Percentiles rank a stretch among this genome's conserved stretches.
Conservation (phyloP, 2,329 filamentous ascomycete species). For the Xylariaceae sp. region DNA sequence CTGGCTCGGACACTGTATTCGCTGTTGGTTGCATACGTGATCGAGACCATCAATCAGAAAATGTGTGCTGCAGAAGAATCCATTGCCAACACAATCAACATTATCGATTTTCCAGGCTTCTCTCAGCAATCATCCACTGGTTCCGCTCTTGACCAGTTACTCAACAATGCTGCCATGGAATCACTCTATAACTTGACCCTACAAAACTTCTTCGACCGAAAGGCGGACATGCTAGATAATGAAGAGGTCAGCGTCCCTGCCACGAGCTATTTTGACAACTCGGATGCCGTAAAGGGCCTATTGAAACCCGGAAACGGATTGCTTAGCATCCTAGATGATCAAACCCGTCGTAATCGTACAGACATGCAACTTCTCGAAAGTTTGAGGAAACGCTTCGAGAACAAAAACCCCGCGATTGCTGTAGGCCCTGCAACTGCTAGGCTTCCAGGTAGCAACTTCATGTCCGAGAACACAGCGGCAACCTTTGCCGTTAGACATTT, state of each 20-base stretch:
- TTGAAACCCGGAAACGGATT: slow-evolving; percentile 93
- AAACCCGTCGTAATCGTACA: slow-evolving; percentile 86
- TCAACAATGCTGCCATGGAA: slow-evolving; percentile 94
- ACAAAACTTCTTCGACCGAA: slow-evolving; percentile 94
- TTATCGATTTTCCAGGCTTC: slow-evolving; percentile 97
- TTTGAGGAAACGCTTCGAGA: slow-evolving; percentile 89
- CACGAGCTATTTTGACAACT: slow-evolving; percentile 98
- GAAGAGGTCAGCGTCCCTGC: slow-evolving; percentile 91
- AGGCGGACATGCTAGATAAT: slow-evolving; percentile 89
- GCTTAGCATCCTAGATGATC: slow-evolving; percentile 93
- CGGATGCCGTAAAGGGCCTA: slow-evolving; percentile 88
- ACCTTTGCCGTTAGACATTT: slow-evolving; percentile 94
- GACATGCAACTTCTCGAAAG: slow-evolving; percentile 92
- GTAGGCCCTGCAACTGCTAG: slow-evolving; percentile 77
- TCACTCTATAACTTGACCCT: slow-evolving; percentile 91
- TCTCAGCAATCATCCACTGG: slow-evolving; percentile 82
- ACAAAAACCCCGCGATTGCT: slow-evolving; percentile 89
- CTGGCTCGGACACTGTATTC: slow-evolving; percentile 93
- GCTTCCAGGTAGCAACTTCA: slow-evolving; percentile 87
- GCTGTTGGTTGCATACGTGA: slow-evolving; percentile 89
- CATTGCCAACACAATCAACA: slow-evolving; percentile 90
- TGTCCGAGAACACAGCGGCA: slow-evolving; percentile 79
- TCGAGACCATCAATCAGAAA: slow-evolving; percentile 90
- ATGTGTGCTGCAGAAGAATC: slow-evolving; percentile 87
- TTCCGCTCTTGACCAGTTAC: slow-evolving; percentile 86